phyloP scores from a whole-genome alignment of 2,329 filamentous ascomycete genomes.

The Arthrobotrys sphaeroides region DNA sequence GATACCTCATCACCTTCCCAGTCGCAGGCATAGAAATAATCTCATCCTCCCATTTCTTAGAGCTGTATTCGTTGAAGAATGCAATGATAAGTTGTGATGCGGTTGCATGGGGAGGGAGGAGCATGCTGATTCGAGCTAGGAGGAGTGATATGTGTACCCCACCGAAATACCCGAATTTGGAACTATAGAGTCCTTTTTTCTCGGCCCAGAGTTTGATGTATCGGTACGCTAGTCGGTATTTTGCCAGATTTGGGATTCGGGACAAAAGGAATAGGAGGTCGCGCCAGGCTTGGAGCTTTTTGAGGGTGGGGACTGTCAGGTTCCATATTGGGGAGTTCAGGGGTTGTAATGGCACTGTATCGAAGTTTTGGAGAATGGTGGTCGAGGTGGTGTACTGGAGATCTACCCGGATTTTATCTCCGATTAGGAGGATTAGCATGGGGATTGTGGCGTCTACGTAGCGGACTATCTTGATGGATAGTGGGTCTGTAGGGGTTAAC shows the following conservation, averaged over 20 bases:
- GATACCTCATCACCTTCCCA: constrained; percentile 62
- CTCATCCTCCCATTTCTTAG: constrained; percentile 69
- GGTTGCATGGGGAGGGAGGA: constrained; percentile 61
- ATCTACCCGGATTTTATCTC: constrained; percentile 68
- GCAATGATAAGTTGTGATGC: constrained; percentile 67
- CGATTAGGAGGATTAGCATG: constrained; percentile 72
- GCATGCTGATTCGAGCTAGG: constrained; percentile 70
- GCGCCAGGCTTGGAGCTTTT: constrained; percentile 72
- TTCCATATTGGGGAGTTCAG: constrained; percentile 67
- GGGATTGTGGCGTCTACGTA: constrained; percentile 70
- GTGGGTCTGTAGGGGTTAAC: constrained; percentile 24
- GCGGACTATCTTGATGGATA: constrained; percentile 66
- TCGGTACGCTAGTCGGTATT: constrained; percentile 70
- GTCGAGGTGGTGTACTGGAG: constrained; percentile 73
- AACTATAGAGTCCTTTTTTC: constrained; percentile 71
- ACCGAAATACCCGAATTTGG: constrained; percentile 72
- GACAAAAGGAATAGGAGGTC: constrained; percentile 71
- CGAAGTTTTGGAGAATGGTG: constrained; percentile 66
- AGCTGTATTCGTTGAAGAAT: constrained; percentile 72
- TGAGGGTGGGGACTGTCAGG: constrained; percentile 68
- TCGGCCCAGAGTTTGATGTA: constrained; percentile 72
- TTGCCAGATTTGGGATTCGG: constrained; percentile 69
- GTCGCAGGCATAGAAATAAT: constrained; percentile 71
- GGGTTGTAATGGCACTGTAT: constrained; percentile 62
- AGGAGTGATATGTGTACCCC: constrained; percentile 73